A percentile compares a stretch with the other conserved stretches of the same genome.
phyloP scores from a whole-genome alignment of 73 alveolate genomes.

The Paramecium sonneborni region DNA sequence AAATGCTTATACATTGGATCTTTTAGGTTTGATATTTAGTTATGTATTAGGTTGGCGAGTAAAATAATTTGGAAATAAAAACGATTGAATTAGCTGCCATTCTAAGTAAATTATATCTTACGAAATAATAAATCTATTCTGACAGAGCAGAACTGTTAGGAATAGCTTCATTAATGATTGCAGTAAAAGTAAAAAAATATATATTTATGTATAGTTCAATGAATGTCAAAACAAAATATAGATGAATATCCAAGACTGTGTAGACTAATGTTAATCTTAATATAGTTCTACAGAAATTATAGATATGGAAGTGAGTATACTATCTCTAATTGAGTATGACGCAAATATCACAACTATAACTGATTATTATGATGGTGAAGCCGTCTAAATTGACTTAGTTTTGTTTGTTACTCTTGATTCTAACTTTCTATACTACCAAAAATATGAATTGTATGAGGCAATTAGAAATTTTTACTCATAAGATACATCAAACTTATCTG shows the following conservation, averaged over 20 bases:
- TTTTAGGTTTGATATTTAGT: background rate
- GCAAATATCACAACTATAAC: conserved; percentile 14
- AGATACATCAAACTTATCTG: background rate
- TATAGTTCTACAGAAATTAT: background rate
- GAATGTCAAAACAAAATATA: background rate
- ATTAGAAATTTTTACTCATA: background rate
- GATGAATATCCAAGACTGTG: conserved; percentile 41
- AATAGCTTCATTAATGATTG: background rate
- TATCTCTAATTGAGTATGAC: background rate
- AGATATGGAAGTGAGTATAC: conserved; percentile 37
- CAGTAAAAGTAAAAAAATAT: background rate
- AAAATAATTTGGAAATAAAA: background rate
- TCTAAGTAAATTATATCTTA: background rate
- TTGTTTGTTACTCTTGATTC: conserved; percentile 48
- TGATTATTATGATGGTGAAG: conserved; percentile 25
- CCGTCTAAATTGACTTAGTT: background rate
- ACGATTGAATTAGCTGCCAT: conserved; percentile 17
- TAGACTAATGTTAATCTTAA: background rate
- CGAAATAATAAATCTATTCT: background rate
- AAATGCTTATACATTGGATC: conserved; percentile 8
- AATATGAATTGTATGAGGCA: background rate
- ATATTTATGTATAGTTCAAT: background rate
- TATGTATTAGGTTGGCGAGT: background rate
- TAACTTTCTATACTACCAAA: background rate
- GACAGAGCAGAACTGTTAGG: background rate